Evolutionary conservation across 2,329 filamentous ascomycete species (phyloP), one percentile per base, ranked within the genome.

Genomic region (Penicillium palitans): DNA sequence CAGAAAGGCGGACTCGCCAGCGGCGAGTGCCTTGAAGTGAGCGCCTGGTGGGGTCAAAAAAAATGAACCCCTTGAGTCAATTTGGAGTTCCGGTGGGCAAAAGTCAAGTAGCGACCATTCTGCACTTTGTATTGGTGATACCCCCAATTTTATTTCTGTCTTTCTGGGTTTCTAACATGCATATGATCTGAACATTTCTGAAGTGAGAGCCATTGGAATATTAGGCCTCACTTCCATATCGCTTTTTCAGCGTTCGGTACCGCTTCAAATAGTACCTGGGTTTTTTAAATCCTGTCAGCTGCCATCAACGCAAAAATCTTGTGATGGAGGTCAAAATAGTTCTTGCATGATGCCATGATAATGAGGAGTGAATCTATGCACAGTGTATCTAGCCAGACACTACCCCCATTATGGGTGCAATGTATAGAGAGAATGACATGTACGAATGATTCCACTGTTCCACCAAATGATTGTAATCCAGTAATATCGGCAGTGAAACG

Each of bases 211-310:
- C 50, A 37, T 46, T 49, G 45, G 41, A 58, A 48, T 27, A 46
- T 37, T 27, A 53, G 55, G 57, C 52, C 67, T 73, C 68, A 75
- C 63, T 74, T 63, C 87, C 83, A 78, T 97, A 97, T 72, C 91
- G 83, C 78, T 95, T 88, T 70, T 89, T 87, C 69, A 97, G 78
- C 27, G 90, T 87, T 67, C 93, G 88, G 79, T 97, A 97, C 73
- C 90, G 85, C 80, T 96, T 96, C 69, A 97, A 81, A 79, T 95
- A 96, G 76, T 96, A 96, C 73, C 91, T 96, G 73, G 61, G 27
- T 44, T 58, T 61, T 54, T 47, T 50, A 44, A 44, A 49, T 60
- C 53, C 55, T 62, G 65, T 74, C 60, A 71, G 66, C 58, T 65
- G 57, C 42, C 37, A 39, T 52, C 42, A 49, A 52, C 46, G 49